A percentile compares a stretch with the other conserved stretches of the same genome.
phyloP scores from a whole-genome alignment of 2,329 filamentous ascomycete species.

The Achaetomium macrosporum region DNA sequence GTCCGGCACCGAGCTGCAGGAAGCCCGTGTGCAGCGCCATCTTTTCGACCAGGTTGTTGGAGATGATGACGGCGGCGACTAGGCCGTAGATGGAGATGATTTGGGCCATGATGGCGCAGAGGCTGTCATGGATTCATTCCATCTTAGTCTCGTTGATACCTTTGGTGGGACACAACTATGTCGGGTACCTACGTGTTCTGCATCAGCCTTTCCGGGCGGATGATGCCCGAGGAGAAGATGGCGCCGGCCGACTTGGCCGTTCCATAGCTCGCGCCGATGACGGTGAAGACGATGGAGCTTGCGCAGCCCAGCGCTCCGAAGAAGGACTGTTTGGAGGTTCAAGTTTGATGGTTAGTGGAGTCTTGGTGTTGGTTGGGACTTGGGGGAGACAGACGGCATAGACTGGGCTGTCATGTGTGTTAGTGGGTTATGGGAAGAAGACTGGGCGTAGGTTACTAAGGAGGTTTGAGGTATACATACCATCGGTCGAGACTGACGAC shows the following conservation, averaged over 20 bases:
- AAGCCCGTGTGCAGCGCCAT: slow-evolving; percentile 69
- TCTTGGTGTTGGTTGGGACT: not conserved
- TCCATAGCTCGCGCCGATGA: slow-evolving; percentile 80
- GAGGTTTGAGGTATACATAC: slow-evolving; percentile 21
- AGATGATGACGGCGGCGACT: slow-evolving; percentile 80
- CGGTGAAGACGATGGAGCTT: slow-evolving; percentile 45
- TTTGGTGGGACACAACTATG: too few relatives aligned
- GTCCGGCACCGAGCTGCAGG: slow-evolving; percentile 78
- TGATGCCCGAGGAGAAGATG: slow-evolving; percentile 95
- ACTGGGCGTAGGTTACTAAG: too few relatives aligned
- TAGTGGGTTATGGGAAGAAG: not conserved
- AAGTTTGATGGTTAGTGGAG: not conserved
- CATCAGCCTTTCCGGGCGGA: slow-evolving; percentile 67
- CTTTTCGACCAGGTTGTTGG: slow-evolving; percentile 66
- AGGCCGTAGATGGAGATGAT: slow-evolving; percentile 99
- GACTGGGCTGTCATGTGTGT: slow-evolving; percentile 31
- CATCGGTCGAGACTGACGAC: slow-evolving; percentile 34
- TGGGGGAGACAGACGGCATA: slow-evolving; percentile 36
- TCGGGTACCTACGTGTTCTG: slow-evolving; percentile 17
- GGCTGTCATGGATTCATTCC: too few relatives aligned
- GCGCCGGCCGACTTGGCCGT: slow-evolving; percentile 98
- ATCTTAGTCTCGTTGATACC: too few relatives aligned
- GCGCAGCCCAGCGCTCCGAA: slow-evolving; percentile 97
- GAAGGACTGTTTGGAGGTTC: slow-evolving; percentile 55
- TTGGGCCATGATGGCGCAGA: slow-evolving; percentile 99